Percentiles rank a stretch among this genome's conserved stretches.
phyloP scores from a whole-genome alignment of 179 eudicot species.

The Gypsophila paniculata region DNA sequence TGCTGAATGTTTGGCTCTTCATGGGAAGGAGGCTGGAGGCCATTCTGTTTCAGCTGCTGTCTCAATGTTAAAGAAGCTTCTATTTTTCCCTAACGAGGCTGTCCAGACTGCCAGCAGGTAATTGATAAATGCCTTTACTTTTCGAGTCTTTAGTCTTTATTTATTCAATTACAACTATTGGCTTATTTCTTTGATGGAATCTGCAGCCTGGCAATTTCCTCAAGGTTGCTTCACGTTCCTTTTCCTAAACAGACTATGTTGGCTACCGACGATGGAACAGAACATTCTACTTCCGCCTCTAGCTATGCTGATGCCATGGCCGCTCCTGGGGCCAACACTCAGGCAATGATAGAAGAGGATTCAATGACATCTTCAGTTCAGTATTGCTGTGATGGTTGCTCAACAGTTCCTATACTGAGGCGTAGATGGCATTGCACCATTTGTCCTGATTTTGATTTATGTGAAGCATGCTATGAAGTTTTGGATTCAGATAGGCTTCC shows the following conservation, averaged over 20 bases:
- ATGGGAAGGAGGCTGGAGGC: constrained; percentile 58
- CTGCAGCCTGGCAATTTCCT: constrained; percentile 82
- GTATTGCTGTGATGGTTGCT: constrained; percentile 99
- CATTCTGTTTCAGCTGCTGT: constrained; percentile 88
- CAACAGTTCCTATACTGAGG: constrained; percentile 92
- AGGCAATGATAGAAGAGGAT: constrained; percentile 93
- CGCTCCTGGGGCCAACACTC: constrained; percentile 61
- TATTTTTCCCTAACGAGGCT: constrained; percentile 84
- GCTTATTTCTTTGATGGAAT: constrained; percentile 19
- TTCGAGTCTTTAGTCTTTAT: neutral
- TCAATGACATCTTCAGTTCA: constrained; percentile 93
- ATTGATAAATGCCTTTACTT: neutral
- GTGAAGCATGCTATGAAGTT: constrained; percentile 96
- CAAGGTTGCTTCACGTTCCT: constrained; percentile 98
- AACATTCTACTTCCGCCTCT: constrained; percentile 52
- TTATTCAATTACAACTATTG: constrained; percentile 1
- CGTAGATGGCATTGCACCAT: constrained; percentile 96
- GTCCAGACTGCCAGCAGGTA: constrained; percentile 99
- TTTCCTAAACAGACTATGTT: constrained; percentile 99
- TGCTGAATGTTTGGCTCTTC: constrained; percentile 94
- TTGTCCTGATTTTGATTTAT: constrained; percentile 98
- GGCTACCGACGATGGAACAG: constrained; percentile 70
- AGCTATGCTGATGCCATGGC: constrained; percentile 44
- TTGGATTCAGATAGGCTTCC: constrained; percentile 86
- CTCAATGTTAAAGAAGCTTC: constrained; percentile 59